These are phyloP conservation scores for Penicillium brasilianum DNA, from an alignment of 2,329 filamentous ascomycete species.

Conservation along the genomic window DNA sequence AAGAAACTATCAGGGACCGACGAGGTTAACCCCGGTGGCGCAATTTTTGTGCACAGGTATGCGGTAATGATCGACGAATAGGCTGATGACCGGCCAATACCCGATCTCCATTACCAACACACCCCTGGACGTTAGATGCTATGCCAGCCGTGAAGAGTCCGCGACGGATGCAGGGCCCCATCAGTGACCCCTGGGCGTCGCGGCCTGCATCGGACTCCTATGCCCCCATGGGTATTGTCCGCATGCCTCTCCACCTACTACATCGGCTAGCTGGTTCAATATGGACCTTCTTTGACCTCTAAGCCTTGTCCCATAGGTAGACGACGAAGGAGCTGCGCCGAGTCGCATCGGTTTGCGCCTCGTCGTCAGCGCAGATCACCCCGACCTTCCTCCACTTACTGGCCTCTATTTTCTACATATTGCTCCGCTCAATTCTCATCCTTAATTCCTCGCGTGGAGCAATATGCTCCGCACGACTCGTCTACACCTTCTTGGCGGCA, in stretches of 20 bases:
- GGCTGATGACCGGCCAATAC: neutral
- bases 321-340: neutral
- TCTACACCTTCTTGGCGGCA: conserved; percentile 9
- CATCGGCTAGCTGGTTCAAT: neutral
- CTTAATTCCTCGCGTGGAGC: conserved; percentile 15
- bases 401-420: conserved; percentile 3
- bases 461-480: neutral
- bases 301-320: too few species aligned
- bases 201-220: neutral
- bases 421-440: neutral
- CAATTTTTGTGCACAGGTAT: neutral
- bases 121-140: neutral
- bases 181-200: neutral
- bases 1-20: neutral
- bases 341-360: conserved; percentile 5
- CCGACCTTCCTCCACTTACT: neutral
- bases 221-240: neutral
- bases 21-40: neutral
- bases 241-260: neutral
- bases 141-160: conserved; percentile 9
- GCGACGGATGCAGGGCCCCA: neutral
- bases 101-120: conserved; percentile 7
- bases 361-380: conserved; percentile 21
- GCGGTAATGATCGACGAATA: neutral
- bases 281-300: too few species aligned